Conservation (phyloP, 2,329 filamentous ascomycete species). For the Fusarium camptoceras region DNA sequence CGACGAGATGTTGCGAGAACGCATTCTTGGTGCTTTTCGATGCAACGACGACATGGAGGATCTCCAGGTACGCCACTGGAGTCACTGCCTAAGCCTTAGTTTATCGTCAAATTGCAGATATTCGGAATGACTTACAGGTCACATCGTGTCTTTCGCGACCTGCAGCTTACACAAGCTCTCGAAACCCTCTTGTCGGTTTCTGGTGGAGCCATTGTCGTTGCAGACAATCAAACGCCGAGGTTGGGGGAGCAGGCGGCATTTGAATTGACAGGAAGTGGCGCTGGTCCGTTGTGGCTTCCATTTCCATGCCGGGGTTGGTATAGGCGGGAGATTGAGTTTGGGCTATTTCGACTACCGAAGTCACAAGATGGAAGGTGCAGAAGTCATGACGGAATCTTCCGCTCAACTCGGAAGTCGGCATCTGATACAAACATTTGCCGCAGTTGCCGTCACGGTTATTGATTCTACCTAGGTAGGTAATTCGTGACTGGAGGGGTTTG, state of each 20-base stretch:
- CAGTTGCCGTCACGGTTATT: not conserved
- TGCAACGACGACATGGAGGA: constrained; percentile 55
- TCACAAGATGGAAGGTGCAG: not conserved
- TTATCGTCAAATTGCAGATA: not conserved
- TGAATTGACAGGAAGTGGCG: not conserved
- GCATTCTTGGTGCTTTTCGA: constrained; percentile 54
- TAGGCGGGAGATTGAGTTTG: constrained; percentile 1
- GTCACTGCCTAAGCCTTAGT: constrained; percentile 38
- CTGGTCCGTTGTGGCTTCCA: not conserved
- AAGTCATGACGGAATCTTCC: not conserved
- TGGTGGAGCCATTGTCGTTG: constrained; percentile 8
- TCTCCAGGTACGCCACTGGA: constrained; percentile 51
- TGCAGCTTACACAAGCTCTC: constrained; percentile 34
- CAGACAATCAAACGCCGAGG: constrained; percentile 19
- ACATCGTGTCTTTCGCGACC: constrained; percentile 37
- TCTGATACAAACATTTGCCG: not conserved
- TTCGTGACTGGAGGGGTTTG: not conserved
- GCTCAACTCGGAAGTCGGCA: not conserved
- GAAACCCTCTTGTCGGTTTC: constrained; percentile 36
- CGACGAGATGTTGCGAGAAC: constrained; percentile 56
- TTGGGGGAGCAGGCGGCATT: constrained; percentile 14
- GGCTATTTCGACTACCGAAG: not conserved
- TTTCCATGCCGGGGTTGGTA: not conserved
- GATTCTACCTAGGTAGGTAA: not conserved
- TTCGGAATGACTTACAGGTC: constrained; percentile 24